Evolutionary conservation across 2,329 filamentous ascomycete genomes (phyloP).

Genomic region (Harringtonia aguacate): DNA sequence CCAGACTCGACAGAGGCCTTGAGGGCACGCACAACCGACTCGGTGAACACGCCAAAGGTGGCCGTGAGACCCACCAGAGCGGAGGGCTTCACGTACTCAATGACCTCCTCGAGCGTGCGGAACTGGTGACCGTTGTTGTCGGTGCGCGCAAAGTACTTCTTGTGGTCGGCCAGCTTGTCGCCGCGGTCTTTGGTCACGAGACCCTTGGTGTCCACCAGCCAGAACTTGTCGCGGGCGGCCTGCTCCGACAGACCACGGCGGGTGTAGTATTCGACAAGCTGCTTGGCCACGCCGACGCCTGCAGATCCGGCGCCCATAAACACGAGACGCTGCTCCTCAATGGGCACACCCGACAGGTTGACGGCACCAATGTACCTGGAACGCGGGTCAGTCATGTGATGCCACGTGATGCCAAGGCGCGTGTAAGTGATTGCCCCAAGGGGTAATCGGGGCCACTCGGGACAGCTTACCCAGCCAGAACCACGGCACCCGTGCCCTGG

Average conservation of each 20-base stretch:
- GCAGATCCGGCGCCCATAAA: constrained; percentile 95
- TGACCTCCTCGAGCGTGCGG: constrained; percentile 77
- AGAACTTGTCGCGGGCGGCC: constrained; percentile 84
- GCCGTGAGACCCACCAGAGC: constrained; percentile 92
- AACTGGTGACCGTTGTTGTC: constrained; percentile 59
- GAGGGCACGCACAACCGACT: constrained; percentile 65
- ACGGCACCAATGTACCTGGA: constrained; percentile 56
- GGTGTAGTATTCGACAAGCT: constrained; percentile 95
- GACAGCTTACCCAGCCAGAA: constrained; percentile 72
- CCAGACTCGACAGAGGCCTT: constrained; percentile 53
- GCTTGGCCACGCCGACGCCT: constrained; percentile 94
- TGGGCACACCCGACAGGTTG: constrained; percentile 72
- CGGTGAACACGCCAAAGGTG: constrained; percentile 89
- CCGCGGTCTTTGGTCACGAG: constrained; percentile 89
- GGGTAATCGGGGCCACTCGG: too few species aligned
- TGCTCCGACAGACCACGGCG: constrained; percentile 82
- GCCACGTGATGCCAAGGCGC: neutral
- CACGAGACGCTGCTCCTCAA: constrained; percentile 85
- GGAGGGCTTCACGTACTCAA: constrained; percentile 89
- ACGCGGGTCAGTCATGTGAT: constrained; percentile 37
- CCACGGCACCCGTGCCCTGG: constrained; percentile 92
- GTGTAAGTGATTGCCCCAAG: neutral
- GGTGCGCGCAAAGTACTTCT: constrained; percentile 57
- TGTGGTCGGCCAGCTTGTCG: constrained; percentile 87
- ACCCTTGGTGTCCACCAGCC: constrained; percentile 93